phyloP scores from a whole-genome alignment of 805 yeast species.

The Priceomyces castillae region DNA sequence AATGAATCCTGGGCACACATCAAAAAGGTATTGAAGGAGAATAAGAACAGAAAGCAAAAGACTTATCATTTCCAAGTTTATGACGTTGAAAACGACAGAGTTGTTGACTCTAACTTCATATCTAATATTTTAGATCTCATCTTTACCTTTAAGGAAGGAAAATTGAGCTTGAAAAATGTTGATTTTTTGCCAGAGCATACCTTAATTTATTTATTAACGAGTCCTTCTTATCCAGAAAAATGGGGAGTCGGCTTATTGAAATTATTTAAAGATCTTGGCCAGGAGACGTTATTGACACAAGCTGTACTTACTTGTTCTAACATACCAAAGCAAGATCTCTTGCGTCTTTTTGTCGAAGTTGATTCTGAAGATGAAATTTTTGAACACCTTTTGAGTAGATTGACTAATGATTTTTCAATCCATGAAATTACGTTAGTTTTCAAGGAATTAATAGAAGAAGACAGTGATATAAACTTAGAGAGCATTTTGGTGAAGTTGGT shows the following conservation, averaged over 20 bases:
- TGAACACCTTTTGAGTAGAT: slow-evolving; percentile 62
- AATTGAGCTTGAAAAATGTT: slow-evolving; percentile 21
- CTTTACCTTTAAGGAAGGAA: slow-evolving; percentile 21
- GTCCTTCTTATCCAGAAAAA: slow-evolving; percentile 75
- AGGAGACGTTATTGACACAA: slow-evolving; percentile 71
- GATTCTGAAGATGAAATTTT: slow-evolving; percentile 62
- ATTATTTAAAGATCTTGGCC: slow-evolving; percentile 38
- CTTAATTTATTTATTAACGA: slow-evolving; percentile 73
- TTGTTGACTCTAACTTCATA: slow-evolving; percentile 59
- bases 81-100: slow-evolving; percentile 64
- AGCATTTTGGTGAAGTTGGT: slow-evolving; percentile 34
- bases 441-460: slow-evolving; percentile 29
- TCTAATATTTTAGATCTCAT: slow-evolving; percentile 43
- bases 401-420: slow-evolving; percentile 61
- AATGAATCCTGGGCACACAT: slow-evolving; percentile 24
- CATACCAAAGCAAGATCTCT: slow-evolving; percentile 60
- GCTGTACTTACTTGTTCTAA: slow-evolving; percentile 79
- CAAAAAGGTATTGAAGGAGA: slow-evolving; percentile 14
- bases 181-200: slow-evolving; percentile 54
- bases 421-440: slow-evolving; percentile 55
- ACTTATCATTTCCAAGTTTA: slow-evolving; percentile 41
- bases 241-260: slow-evolving; percentile 55
- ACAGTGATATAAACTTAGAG: slow-evolving; percentile 32
- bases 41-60: slow-evolving; percentile 9
- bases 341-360: slow-evolving; percentile 52